phyloP scores from a whole-genome alignment of 495 filamentous ascomycete species.

The Aspergillus carlsbadensis region DNA sequence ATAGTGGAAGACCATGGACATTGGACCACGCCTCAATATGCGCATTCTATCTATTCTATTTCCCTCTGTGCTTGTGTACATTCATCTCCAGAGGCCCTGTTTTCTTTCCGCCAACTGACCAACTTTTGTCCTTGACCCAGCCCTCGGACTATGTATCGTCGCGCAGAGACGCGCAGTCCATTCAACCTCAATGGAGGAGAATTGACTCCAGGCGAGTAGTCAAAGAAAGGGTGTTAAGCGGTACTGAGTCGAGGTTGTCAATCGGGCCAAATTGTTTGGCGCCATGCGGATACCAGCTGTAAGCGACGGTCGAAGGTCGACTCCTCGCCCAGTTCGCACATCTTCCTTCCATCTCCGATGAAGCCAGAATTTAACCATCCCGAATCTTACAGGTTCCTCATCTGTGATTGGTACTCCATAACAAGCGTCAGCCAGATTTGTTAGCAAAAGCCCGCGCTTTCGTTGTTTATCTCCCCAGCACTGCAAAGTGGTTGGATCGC shows the following conservation, averaged over 20 bases:
- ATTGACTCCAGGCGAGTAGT: not conserved
- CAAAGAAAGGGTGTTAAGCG: not conserved
- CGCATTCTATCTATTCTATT: slow-evolving; percentile 11
- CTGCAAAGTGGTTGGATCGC: no score
- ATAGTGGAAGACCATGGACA: slow-evolving; percentile 17
- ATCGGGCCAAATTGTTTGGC: not conserved
- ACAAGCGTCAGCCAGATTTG: no score
- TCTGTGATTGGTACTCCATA: no score
- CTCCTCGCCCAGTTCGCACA: not conserved
- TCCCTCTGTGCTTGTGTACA: slow-evolving; percentile 12
- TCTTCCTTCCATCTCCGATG: not conserved
- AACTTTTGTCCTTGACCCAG: not conserved
- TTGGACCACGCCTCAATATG: not conserved
- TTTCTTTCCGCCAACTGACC: not conserved
- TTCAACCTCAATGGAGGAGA: not conserved
- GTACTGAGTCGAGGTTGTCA: not conserved
- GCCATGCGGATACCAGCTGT: not conserved
- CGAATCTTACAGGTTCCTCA: no score
- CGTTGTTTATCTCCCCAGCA: no score
- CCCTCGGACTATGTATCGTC: not conserved
- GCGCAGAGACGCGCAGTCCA: not conserved
- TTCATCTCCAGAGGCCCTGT: not conserved
- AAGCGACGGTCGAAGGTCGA: not conserved
- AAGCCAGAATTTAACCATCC: no score
- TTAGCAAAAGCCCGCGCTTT: no score